Base-by-base conservation (phyloP, 371 early-diverging fungal genomes). In the Parasitella parasitica region DNA sequence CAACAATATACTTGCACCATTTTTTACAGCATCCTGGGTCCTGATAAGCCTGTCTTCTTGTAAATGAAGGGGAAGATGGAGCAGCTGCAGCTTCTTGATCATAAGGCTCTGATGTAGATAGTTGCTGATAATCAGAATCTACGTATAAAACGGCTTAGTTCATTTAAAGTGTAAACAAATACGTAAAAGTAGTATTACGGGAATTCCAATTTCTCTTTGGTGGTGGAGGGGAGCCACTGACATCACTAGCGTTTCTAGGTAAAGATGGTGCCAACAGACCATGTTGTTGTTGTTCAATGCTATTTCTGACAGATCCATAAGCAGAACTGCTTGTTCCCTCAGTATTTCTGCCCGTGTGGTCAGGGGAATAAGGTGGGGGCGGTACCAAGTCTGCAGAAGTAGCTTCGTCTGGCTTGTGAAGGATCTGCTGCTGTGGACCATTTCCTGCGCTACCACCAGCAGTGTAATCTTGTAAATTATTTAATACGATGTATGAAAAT, bases 391-490 rank as follows among this genome's bases (percentile, higher is more conserved):
- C 54, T 8, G 59, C 26, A 6, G 67, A 36, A 20, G 61, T 50
- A n/a, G 37, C 35, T 41, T 67, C 58, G 38, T 67, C 58, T 22
- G 62, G 67, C 27, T 67, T 67, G 18, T 61, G 58, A 56, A 30
- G 9, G 49, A n/a, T n/a, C 22, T 20, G 37, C 38, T 16, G 28
- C 49, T 37, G 38, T 36, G 36, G 36, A 11, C 12, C 36, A 36
- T 36, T 0, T 4, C 49, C 37, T n/a, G n/a, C n/a, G n/a, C 46
- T 48, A 48, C 39, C 39, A 5, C 30, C 15, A 37, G 26, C 15
- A 37, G 15, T 55, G 38, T 62, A 57, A 34, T 57, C 57, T 57
- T 30, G 18, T 2, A 30, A 13, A 22, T 38, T n/a, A 22, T 50
- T 54, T 28, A 24, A 28, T 16, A n/a, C 15, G 57, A 50, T 11